phyloP scores from a whole-genome alignment of 225 moss, liverwort and hornwort species.

The Ulota crispa region DNA sequence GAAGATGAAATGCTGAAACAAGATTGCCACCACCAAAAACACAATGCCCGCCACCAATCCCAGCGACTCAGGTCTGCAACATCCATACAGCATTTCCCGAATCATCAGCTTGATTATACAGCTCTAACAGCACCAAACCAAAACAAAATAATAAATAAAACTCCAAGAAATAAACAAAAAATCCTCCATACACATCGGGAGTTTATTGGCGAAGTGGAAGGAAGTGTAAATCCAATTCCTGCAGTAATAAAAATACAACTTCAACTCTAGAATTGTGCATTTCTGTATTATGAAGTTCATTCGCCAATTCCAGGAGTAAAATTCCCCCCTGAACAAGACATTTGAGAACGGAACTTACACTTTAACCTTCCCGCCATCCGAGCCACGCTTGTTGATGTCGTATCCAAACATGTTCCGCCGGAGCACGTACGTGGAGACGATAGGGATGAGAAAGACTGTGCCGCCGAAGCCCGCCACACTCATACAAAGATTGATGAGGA shows the following conservation, averaged over 20 bases:
- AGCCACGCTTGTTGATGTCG: constrained; percentile 89
- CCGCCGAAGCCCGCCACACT: constrained; percentile 73
- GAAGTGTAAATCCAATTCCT: background rate
- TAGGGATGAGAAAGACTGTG: constrained; percentile 62
- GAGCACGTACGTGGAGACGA: constrained; percentile 63
- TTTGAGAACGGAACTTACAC: constrained; percentile 52
- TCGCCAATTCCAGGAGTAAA: background rate
- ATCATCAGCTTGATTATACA: constrained; percentile 11
- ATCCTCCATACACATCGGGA: background rate
- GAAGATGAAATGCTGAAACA: constrained; percentile 93
- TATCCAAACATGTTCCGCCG: constrained; percentile 85
- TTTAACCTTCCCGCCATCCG: constrained; percentile 69
- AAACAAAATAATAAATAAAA: background rate
- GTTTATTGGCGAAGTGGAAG: background rate
- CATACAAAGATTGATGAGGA: constrained; percentile 71
- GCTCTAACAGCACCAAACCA: background rate
- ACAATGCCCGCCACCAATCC: constrained; percentile 84
- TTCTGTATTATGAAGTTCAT: background rate
- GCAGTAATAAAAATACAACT: background rate
- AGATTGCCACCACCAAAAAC: constrained; percentile 80
- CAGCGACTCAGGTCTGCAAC: constrained; percentile 86
- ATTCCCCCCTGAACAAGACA: background rate
- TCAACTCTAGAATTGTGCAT: background rate
- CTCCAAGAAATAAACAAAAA: background rate
- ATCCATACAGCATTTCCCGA: constrained; percentile 14